Base-by-base conservation (phyloP, 2,329 filamentous ascomycete genomes). In the Alternaria burnsii region DNA sequence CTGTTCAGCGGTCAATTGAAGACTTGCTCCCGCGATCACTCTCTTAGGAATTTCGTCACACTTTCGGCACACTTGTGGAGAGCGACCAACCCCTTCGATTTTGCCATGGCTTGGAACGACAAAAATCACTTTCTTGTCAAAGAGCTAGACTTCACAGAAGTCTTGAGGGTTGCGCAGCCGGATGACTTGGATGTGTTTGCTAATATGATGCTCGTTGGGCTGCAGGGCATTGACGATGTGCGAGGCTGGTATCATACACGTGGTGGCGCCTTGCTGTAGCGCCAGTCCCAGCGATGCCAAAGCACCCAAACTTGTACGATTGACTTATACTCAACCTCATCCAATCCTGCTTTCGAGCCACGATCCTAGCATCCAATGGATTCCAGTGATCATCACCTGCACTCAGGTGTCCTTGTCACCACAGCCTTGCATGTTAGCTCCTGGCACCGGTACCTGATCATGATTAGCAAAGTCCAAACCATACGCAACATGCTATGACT, bases 111-210 rank as follows among this genome's bases (percentile, higher is more conserved):
- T 0, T 77, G 75, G 74, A 77, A 76, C 20, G 63, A 72, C 20
- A 70, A 67, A 50, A 67, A 65, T 4, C 73, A 74, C 58, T 69
- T 70, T 12, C 22, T 76, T 5, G 64, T 77, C n/a, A 62, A 68
- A 24, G 67, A 71, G 8, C 38, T 78, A 9, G 70, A 77, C n/a
- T 69, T 75, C 26, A 62, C 55, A 1, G 63, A 73, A 7, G 52
- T 76, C 18, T 41, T 77, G 20, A 52, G 56, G 22, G 52, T 61
- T 11, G 73, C 68, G 1, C 48, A 63, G 8, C 69, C 70, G 0
- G 67, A 73, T 32, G 72, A 78, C 59, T 58, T 77, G 11, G 74
- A 76, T 54, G 53, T 58, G 0, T 77, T 77, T 57, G 67, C 66
- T 6, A 71, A 64, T 18, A 75, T 74, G 58, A 58, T 77, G 18